A percentile compares a stretch with the other conserved stretches of the same genome.
Conservation (phyloP, 2,329 filamentous ascomycete genomes). For the Trichoderma polysporum region DNA sequence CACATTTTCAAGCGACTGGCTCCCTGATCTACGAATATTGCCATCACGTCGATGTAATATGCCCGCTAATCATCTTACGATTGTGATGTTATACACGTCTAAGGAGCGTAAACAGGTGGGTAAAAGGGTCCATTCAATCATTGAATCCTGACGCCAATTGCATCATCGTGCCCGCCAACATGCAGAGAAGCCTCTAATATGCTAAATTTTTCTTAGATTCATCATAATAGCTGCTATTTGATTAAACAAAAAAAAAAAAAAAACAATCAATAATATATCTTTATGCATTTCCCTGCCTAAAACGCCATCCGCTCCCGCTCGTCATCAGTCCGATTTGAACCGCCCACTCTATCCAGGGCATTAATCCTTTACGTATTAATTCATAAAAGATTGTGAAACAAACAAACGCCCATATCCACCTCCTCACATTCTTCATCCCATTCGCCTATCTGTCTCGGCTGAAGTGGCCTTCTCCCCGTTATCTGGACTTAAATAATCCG, state of each 20-base stretch:
- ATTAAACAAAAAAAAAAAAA: background rate
- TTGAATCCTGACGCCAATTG: background rate
- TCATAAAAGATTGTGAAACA: background rate
- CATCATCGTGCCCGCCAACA: background rate
- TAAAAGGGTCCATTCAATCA: background rate
- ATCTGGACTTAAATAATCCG: conserved; percentile 82
- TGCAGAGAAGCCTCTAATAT: background rate
- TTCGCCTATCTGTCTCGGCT: conserved; percentile 53
- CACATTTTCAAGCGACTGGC: background rate
- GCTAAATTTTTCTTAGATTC: background rate
- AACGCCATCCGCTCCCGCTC: conserved; percentile 14
- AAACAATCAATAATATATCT: background rate
- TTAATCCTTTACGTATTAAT: background rate
- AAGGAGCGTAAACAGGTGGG: background rate
- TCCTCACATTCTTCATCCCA: conserved; percentile 33
- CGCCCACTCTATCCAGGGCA: background rate
- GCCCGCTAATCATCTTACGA: background rate
- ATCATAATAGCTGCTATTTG: background rate
- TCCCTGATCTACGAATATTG: background rate
- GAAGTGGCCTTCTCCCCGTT: conserved; percentile 53
- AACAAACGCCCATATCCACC: background rate
- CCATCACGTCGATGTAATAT: background rate
- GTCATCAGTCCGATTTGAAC: background rate
- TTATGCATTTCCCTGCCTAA: conserved; percentile 7
- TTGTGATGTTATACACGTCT: background rate